A percentile compares a stretch with the other conserved stretches of the same genome.
Evolutionary conservation across 345 rosid genomes (phyloP).

Genomic region (Sisymbrium altissimum): DNA sequence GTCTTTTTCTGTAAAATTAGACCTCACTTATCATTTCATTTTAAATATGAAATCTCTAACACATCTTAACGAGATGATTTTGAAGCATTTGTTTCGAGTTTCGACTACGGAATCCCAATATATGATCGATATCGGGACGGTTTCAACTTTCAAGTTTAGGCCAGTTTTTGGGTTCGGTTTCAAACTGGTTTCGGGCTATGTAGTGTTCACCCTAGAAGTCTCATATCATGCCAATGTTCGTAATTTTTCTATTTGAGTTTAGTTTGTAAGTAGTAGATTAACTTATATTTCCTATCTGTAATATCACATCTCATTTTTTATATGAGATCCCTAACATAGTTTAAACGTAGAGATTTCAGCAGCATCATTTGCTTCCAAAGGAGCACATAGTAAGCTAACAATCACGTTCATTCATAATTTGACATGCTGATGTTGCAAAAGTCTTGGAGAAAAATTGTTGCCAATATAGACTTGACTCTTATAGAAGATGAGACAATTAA

Average conservation of each 20-base stretch:
- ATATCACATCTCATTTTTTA: background rate
- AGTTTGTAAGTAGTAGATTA: background rate
- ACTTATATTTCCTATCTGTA: background rate
- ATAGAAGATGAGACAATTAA: slow-evolving; percentile 4
- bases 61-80: no score
- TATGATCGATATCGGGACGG: no score
- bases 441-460: background rate
- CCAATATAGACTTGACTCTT: background rate
- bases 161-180: no score
- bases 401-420: slow-evolving; percentile 6
- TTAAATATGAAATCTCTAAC: no score
- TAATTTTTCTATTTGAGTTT: background rate
- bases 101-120: no score
- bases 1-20: background rate
- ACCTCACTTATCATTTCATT: background rate
- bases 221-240: background rate
- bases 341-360: background rate
- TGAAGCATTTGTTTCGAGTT: no score
- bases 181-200: background rate
- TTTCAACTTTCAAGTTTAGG: no score
- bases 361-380: background rate
- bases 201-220: background rate
- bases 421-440: slow-evolving; percentile 6
- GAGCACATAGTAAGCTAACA: background rate
- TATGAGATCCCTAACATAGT: background rate